Conservation (phyloP, 768 basidiomycete genomes). For the Boletellus ananiceps region DNA sequence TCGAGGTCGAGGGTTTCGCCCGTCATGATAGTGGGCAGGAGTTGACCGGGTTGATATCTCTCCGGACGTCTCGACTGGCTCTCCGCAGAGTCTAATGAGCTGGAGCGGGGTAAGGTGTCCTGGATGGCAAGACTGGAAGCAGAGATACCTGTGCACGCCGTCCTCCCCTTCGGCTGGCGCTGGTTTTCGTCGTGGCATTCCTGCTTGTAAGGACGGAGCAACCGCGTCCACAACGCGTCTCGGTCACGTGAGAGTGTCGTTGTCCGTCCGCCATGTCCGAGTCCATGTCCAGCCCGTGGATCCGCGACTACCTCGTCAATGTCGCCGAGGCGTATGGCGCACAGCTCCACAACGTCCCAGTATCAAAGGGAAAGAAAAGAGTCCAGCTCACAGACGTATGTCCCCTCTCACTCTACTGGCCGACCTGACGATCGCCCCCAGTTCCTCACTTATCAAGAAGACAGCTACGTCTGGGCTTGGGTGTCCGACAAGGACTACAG, state of each 20-base stretch:
- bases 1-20: conserved; percentile 60
- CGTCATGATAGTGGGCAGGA: conserved; percentile 56
- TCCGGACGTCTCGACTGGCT: conserved; percentile 12
- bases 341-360: conserved; percentile 28
- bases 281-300: conserved; percentile 47
- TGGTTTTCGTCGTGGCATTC: conserved; percentile 24
- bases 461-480: conserved; percentile 56
- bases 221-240: conserved; percentile 2
- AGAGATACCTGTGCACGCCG: conserved; percentile 3
- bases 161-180: conserved; percentile 7
- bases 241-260: no score
- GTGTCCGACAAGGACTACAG: conserved; percentile 53
- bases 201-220: not conserved
- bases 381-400: conserved; percentile 58
- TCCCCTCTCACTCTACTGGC: not conserved
- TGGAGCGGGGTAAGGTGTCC: conserved; percentile 4
- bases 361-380: conserved; percentile 39
- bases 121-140: not conserved
- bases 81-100: conserved; percentile 8
- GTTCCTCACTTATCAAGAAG: conserved; percentile 51
- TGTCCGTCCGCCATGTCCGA: conserved; percentile 32
- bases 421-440: conserved; percentile 23
- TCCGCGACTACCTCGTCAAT: conserved; percentile 46
- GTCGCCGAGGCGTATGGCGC: conserved; percentile 51
- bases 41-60: conserved; percentile 60